Conservation (phyloP, 495 filamentous ascomycete species). For the Pyronema omphalodes region DNA sequence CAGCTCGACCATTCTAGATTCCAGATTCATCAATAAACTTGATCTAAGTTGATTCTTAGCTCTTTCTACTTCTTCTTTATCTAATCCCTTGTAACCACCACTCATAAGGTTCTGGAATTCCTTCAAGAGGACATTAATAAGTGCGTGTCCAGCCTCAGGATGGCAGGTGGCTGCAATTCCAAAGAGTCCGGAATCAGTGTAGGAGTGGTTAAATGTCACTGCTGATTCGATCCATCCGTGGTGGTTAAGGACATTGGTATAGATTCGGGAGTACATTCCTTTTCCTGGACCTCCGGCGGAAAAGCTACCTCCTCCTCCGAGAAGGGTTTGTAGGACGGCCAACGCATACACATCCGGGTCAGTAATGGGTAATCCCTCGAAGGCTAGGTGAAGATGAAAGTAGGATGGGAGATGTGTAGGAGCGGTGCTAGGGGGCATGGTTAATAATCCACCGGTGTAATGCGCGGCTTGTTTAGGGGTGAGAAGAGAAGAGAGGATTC, state of each 20-base stretch:
- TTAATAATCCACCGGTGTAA: conserved; percentile 85
- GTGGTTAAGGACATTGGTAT: conserved; percentile 95
- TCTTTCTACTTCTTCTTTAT: conserved; percentile 64
- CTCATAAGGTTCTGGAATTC: conserved; percentile 61
- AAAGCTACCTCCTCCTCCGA: conserved; percentile 92
- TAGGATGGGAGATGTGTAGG: conserved; percentile 58
- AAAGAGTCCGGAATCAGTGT: conserved; percentile 88
- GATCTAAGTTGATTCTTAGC: conserved; percentile 95
- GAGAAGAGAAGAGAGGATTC: conserved; percentile 45
- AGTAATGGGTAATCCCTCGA: conserved; percentile 82
- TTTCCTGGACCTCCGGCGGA: conserved; percentile 95
- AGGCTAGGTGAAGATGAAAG: conserved; percentile 83
- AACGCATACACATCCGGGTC: conserved; percentile 89
- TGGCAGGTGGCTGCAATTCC: conserved; percentile 77
- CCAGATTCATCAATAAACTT: conserved; percentile 89
- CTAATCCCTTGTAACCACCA: conserved; percentile 44
- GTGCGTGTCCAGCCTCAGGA: conserved; percentile 51
- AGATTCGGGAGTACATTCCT: conserved; percentile 94
- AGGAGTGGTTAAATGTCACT: conserved; percentile 89
- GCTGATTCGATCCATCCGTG: conserved; percentile 92
- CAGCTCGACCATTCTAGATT: conserved; percentile 93
- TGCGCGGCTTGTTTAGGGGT: conserved; percentile 37
- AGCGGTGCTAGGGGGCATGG: conserved; percentile 59
- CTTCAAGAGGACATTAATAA: conserved; percentile 85
- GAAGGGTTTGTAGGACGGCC: conserved; percentile 87